Evolutionary conservation across 257 asterid species (phyloP), one percentile per base, ranked within the genome.

Genomic region (Solanum okadae): DNA sequence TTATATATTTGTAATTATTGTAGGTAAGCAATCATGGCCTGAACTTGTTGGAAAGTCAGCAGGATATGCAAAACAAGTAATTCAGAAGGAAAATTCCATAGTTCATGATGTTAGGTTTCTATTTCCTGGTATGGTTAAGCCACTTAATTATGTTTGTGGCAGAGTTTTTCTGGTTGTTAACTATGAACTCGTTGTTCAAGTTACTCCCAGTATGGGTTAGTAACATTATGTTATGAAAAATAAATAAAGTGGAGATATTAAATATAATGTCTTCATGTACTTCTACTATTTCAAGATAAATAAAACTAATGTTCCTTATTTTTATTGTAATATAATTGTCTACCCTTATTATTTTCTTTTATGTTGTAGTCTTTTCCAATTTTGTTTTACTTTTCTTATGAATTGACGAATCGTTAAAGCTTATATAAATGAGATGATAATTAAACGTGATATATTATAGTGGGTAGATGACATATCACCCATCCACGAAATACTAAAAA

Each of bases 101-200:
- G 65, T 56, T 56, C 1, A 6, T 6, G 10, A 18, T 0, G n/a
- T 56, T 56, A 56, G 4, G 65, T 10, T 56, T 6, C n/a, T 56
- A 56, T 56, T 18, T 56, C 65, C 65, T 56, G 10, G 10, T 18
- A 18, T 18, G 65, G 0, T 0, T 56, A 56, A 0, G 65, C 65
- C 65, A 18, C 10, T 1, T 56, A 56, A 5, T 56, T 56, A 56
- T 56, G 63, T 56, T 56, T 56, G 63, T 16, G 63, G 63, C 3
- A 56, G 63, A 56, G 61, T 49, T 49, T 49, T 15, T 49, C 9
- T 49, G 61, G 61, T 5, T 49, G 61, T 49, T 49, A 5, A 15
- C 61, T 49, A 5, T 5, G 15, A 15, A 15, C 61, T 2, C 22
- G 6, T 49, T 49, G 61, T 49, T 49, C 8, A 1, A 5, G 8